These are phyloP conservation scores for Salix brachista DNA, from an alignment of 345 rosid genomes.

Conservation along the genomic window DNA sequence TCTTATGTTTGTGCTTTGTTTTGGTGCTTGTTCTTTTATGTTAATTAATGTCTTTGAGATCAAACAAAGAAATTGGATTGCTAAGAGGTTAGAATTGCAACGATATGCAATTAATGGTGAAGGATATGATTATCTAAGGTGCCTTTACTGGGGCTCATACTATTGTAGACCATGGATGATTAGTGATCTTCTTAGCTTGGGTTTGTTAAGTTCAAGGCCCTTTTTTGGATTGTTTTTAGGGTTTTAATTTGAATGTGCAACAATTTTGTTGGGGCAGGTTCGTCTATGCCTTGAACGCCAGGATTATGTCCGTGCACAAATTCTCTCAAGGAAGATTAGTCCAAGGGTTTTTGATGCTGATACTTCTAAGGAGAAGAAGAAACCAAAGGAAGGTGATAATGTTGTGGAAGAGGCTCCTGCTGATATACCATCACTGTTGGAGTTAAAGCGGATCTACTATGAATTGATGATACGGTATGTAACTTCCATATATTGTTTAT, in stretches of 20 bases:
- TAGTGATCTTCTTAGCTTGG: background rate
- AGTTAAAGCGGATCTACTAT: conserved; percentile 76
- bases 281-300: conserved; percentile 85
- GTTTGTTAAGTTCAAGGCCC: background rate
- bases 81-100: background rate
- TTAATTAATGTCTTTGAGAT: background rate
- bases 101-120: background rate
- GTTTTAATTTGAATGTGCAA: conserved; percentile 2
- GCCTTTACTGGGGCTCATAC: background rate
- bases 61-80: background rate
- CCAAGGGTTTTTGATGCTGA: conserved; percentile 80
- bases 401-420: conserved; percentile 92
- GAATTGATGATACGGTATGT: conserved; percentile 82
- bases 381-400: conserved; percentile 85
- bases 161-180: background rate
- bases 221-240: background rate
- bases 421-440: conserved; percentile 83
- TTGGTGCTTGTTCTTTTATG: background rate
- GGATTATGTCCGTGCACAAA: conserved; percentile 94
- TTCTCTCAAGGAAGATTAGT: conserved; percentile 91
- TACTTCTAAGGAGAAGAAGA: conserved; percentile 78
- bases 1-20: background rate
- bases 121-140: background rate
- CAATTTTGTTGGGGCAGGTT: conserved; percentile 38
- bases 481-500: background rate